Percentiles rank a stretch among this genome's conserved stretches.
phyloP scores from a whole-genome alignment of 1,139 yeast genomes.

The Pichia sp. region DNA sequence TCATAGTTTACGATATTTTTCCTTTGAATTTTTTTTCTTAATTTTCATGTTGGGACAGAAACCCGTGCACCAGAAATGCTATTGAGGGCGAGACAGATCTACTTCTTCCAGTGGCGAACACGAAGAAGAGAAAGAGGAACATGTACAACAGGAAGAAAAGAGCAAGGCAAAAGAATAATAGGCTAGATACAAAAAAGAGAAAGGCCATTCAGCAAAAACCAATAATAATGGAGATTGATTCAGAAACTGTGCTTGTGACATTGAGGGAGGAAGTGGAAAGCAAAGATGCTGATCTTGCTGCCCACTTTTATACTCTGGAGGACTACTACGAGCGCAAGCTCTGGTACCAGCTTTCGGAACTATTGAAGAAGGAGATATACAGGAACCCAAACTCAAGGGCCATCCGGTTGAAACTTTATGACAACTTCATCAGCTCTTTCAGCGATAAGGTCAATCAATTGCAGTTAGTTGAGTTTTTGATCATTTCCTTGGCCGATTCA shows the following conservation, averaged over 20 bases:
- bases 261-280: slow-evolving; percentile 53
- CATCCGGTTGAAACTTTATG: slow-evolving; percentile 63
- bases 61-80: background rate
- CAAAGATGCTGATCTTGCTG: slow-evolving; percentile 50
- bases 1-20: background rate
- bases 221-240: slow-evolving; percentile 27
- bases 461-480: slow-evolving; percentile 70
- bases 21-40: background rate
- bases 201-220: background rate
- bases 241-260: slow-evolving; percentile 56
- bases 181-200: background rate
- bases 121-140: background rate
- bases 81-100: background rate
- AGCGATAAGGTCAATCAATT: slow-evolving; percentile 72
- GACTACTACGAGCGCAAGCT: slow-evolving; percentile 82
- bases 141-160: background rate
- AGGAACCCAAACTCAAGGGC: slow-evolving; percentile 45
- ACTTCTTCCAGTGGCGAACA: background rate
- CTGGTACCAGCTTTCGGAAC: slow-evolving; percentile 63
- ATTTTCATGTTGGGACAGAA: background rate
- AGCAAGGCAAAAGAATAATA: background rate
- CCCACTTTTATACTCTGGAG: slow-evolving; percentile 70
- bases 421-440: slow-evolving; percentile 64
- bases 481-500: slow-evolving; percentile 45
- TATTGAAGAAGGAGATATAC: slow-evolving; percentile 58